phyloP scores from a whole-genome alignment of 2,329 filamentous ascomycete species.

The Lecanicillium sp. region DNA sequence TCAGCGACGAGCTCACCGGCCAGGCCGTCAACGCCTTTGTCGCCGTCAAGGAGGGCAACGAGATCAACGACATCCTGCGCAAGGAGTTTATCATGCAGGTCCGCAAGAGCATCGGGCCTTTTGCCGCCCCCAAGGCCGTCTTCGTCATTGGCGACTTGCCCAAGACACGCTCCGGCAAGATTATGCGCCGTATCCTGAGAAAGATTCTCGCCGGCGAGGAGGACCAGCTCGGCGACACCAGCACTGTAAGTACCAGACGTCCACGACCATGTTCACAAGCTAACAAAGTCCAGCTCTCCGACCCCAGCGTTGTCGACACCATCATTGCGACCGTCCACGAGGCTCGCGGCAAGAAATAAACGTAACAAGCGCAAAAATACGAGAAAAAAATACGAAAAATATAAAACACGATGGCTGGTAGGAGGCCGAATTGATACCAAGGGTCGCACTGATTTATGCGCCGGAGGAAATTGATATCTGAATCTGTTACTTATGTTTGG shows the following conservation, averaged over 20 bases:
- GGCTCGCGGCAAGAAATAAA: slow-evolving; percentile 44
- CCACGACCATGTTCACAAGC: slow-evolving; percentile 1
- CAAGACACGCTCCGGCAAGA: slow-evolving; percentile 97
- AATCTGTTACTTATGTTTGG: neutral
- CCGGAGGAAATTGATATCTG: neutral
- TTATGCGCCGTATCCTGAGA: slow-evolving; percentile 93
- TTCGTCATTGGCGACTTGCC: slow-evolving; percentile 89
- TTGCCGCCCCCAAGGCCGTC: slow-evolving; percentile 91
- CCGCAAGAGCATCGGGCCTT: slow-evolving; percentile 94
- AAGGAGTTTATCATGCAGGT: slow-evolving; percentile 95
- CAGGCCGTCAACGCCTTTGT: slow-evolving; percentile 98
- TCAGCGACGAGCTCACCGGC: slow-evolving; percentile 87
- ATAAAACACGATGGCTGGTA: neutral
- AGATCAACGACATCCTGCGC: slow-evolving; percentile 70
- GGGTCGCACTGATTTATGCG: slow-evolving; percentile 1
- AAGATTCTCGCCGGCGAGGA: slow-evolving; percentile 98
- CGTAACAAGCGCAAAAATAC: neutral
- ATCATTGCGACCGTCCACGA: slow-evolving; percentile 78
- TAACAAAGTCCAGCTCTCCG: slow-evolving; percentile 56
- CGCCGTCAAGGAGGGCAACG: slow-evolving; percentile 77
- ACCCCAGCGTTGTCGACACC: slow-evolving; percentile 76
- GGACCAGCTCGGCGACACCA: slow-evolving; percentile 89
- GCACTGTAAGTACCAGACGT: slow-evolving; percentile 63
- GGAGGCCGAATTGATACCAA: slow-evolving; percentile 4
- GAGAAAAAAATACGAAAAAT: neutral